Percentiles rank a stretch among this genome's conserved stretches.
phyloP scores from a whole-genome alignment of 139 green algal genomes.

The Medakamo hakoo region DNA sequence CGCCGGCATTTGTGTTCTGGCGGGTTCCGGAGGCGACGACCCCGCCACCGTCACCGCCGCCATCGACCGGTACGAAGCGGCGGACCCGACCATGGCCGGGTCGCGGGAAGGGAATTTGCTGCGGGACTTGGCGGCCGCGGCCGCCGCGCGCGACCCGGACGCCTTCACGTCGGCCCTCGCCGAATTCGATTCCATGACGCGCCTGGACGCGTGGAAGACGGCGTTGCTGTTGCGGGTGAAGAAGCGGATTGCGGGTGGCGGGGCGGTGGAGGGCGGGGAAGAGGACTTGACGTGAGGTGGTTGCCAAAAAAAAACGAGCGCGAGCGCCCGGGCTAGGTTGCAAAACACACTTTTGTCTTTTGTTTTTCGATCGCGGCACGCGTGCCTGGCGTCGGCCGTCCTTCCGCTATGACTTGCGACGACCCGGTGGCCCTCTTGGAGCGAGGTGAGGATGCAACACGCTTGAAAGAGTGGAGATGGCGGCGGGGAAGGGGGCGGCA shows the following conservation, averaged over 20 bases:
- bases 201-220: slow-evolving; percentile 80
- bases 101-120: slow-evolving; percentile 45
- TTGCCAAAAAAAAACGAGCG: neutral
- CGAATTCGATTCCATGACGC: slow-evolving; percentile 79
- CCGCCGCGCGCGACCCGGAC: slow-evolving; percentile 46
- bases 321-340: neutral
- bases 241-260: neutral
- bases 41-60: slow-evolving; percentile 4
- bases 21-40: slow-evolving; percentile 11
- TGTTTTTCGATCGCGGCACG: too few relatives aligned
- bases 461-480: too few relatives aligned
- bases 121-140: slow-evolving; percentile 34
- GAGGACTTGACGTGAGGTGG: neutral
- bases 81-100: slow-evolving; percentile 54
- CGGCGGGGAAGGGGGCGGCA: too few relatives aligned
- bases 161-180: slow-evolving; percentile 64
- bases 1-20: slow-evolving; percentile 77
- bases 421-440: too few relatives aligned
- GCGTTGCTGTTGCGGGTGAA: slow-evolving; percentile 33
- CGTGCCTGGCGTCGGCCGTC: too few relatives aligned
- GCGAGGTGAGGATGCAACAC: too few relatives aligned
- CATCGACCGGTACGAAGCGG: slow-evolving; percentile 61
- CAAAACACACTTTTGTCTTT: neutral
- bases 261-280: neutral
- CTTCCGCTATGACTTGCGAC: too few relatives aligned